These are phyloP conservation scores for Phylloporus scabripes DNA, from an alignment of 768 basidiomycete species.

Conservation along the genomic window DNA sequence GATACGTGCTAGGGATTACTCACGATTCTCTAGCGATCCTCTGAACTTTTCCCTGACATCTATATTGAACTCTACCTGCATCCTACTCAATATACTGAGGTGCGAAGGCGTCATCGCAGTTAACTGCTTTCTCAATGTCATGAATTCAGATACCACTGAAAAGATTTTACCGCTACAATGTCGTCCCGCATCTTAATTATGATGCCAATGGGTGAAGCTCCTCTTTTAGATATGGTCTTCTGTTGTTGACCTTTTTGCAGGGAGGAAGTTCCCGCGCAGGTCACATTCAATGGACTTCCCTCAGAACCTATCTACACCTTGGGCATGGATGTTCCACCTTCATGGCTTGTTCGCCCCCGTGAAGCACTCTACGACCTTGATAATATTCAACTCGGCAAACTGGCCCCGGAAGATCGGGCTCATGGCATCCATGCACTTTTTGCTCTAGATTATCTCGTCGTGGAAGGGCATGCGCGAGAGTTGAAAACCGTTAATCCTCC, in stretches of 20 bases:
- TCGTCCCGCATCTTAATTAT: constrained; percentile 53
- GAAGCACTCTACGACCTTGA: constrained; percentile 90
- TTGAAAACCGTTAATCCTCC: constrained; percentile 58
- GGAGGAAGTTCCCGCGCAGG: constrained; percentile 50
- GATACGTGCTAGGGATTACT: neutral
- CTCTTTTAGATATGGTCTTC: neutral
- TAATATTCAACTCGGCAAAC: constrained; percentile 79
- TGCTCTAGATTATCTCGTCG: constrained; percentile 83
- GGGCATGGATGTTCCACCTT: constrained; percentile 83
- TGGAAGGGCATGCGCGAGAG: constrained; percentile 94
- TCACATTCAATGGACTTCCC: constrained; percentile 69
- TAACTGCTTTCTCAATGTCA: neutral
- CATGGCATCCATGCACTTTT: constrained; percentile 70
- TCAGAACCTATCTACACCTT: constrained; percentile 88
- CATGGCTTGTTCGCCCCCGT: constrained; percentile 91
- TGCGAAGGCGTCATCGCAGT: constrained; percentile 27
- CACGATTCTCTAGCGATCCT: constrained; percentile 10
- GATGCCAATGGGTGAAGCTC: constrained; percentile 57
- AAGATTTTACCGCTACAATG: constrained; percentile 83
- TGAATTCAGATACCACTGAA: constrained; percentile 73
- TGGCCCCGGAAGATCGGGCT: constrained; percentile 48
- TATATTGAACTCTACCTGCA: constrained; percentile 77
- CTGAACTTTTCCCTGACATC: constrained; percentile 51
- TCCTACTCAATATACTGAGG: constrained; percentile 64
- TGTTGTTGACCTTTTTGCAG: constrained; percentile 31